Evolutionary conservation across 768 basidiomycete genomes (phyloP).

Genomic region (Infundibulicybe gibba): DNA sequence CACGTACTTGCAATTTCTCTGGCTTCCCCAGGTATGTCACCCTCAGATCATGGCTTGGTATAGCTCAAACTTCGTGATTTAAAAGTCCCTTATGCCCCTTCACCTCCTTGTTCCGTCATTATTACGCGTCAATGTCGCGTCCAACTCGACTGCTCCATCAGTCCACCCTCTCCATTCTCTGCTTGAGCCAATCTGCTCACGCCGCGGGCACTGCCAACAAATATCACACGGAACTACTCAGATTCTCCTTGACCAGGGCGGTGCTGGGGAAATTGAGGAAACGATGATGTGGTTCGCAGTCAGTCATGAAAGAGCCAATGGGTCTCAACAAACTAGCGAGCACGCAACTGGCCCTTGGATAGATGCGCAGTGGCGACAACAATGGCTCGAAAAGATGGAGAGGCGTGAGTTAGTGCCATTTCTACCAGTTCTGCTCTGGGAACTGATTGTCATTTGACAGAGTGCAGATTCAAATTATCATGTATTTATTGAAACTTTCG

Average conservation of each 20-base stretch:
- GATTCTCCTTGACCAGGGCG: conserved; percentile 56
- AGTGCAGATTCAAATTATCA: conserved; percentile 70
- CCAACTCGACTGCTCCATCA: conserved; percentile 19
- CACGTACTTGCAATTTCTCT: conserved; percentile 74
- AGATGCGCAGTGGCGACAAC: conserved; percentile 49
- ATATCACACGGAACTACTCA: conserved; percentile 63
- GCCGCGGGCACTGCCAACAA: conserved; percentile 49
- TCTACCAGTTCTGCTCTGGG: not conserved
- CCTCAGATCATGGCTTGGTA: conserved; percentile 2
- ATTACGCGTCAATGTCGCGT: conserved; percentile 40
- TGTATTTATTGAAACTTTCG: conserved; percentile 64
- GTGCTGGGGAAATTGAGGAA: conserved; percentile 63
- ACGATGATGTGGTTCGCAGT: conserved; percentile 76
- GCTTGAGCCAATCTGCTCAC: conserved; percentile 65
- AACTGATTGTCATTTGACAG: conserved; percentile 30
- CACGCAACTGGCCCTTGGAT: conserved; percentile 34
- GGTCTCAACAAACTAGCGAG: conserved; percentile 13
- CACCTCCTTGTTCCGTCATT: conserved; percentile 52
- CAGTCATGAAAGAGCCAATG: conserved; percentile 50
- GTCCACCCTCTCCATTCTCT: conserved; percentile 53
- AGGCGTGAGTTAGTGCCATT: conserved; percentile 50
- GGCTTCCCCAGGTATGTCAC: conserved; percentile 65
- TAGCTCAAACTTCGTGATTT: not conserved
- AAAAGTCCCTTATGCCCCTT: conserved; percentile 72
- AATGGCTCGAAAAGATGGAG: conserved; percentile 66